A percentile compares a stretch with the other conserved stretches of the same genome.
Conservation (phyloP, 108 stramenopile genomes). For the Cyclostephanos invisitatus region DNA sequence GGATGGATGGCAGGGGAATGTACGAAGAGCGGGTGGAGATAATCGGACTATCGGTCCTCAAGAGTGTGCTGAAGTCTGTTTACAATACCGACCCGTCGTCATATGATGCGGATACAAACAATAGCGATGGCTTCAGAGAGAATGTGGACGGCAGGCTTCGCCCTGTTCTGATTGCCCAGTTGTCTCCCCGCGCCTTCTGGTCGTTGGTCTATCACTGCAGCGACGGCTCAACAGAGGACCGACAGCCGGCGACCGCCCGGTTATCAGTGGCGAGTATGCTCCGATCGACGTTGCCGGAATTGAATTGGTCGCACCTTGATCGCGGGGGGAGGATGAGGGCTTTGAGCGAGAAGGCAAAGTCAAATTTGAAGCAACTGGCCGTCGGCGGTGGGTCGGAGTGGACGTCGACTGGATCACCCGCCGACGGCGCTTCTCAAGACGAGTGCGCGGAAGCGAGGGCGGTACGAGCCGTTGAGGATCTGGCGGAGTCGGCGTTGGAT, state of each 20-base stretch:
- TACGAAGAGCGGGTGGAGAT: constrained; percentile 72
- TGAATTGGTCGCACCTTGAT: constrained; percentile 84
- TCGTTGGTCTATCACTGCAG: constrained; percentile 55
- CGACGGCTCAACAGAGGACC: constrained; percentile 11
- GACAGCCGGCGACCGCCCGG: constrained; percentile 1
- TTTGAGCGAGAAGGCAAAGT: constrained; percentile 80
- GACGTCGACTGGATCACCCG: background rate
- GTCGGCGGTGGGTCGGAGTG: constrained; percentile 12
- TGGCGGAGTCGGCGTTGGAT: constrained; percentile 40
- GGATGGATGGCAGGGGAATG: constrained; percentile 70
- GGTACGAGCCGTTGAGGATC: constrained; percentile 38
- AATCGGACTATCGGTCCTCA: constrained; percentile 63
- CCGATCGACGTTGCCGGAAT: constrained; percentile 54
- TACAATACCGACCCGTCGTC: constrained; percentile 23
- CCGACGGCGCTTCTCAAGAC: constrained; percentile 1
- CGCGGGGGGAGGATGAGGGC: constrained; percentile 61
- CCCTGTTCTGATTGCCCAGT: constrained; percentile 65
- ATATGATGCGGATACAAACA: constrained; percentile 23
- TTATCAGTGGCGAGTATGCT: constrained; percentile 55
- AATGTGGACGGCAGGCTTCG: constrained; percentile 56
- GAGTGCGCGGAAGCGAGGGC: constrained; percentile 36
- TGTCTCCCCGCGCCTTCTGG: constrained; percentile 83
- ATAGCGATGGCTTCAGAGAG: constrained; percentile 4
- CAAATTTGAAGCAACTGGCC: constrained; percentile 72
- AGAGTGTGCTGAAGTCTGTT: constrained; percentile 66